A percentile compares a stretch with the other conserved stretches of the same genome.
Conservation (phyloP, 2,329 filamentous ascomycete genomes). For the Fusarium sp. region DNA sequence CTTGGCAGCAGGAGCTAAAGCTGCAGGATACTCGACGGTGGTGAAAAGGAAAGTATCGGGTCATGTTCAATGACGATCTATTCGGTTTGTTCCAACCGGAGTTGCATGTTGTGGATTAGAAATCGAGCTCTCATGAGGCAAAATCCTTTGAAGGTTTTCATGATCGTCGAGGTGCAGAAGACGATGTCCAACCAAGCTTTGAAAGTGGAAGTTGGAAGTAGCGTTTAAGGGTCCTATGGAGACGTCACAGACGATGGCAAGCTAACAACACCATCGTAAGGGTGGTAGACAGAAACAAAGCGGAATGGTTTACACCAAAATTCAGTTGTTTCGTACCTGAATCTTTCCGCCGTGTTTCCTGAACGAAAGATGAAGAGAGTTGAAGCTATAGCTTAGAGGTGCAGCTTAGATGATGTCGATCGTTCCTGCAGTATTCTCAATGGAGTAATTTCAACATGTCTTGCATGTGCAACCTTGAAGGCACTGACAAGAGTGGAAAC, state of each 20-base stretch:
- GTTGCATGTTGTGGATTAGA: background rate
- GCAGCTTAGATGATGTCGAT: background rate
- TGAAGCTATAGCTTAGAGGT: background rate
- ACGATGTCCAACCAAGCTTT: background rate
- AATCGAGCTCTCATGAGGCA: background rate
- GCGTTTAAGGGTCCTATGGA: background rate
- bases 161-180: background rate
- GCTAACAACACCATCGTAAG: rapidly evolving
- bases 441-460: background rate
- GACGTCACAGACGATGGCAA: background rate
- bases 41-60: background rate
- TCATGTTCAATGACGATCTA: background rate
- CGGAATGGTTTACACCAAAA: background rate
- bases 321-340: rapidly evolving
- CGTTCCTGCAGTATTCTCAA: background rate
- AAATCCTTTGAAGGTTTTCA: background rate
- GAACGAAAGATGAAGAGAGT: rapidly evolving
- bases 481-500: background rate
- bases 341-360: background rate
- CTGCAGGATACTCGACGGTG: background rate
- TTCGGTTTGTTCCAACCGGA: background rate
- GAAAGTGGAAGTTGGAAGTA: background rate
- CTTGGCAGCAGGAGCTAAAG: background rate
- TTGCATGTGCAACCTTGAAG: background rate
- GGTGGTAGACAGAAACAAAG: background rate